Base-by-base conservation (phyloP, 2,329 filamentous ascomycete genomes). In the Cytospora chrysosperma region DNA sequence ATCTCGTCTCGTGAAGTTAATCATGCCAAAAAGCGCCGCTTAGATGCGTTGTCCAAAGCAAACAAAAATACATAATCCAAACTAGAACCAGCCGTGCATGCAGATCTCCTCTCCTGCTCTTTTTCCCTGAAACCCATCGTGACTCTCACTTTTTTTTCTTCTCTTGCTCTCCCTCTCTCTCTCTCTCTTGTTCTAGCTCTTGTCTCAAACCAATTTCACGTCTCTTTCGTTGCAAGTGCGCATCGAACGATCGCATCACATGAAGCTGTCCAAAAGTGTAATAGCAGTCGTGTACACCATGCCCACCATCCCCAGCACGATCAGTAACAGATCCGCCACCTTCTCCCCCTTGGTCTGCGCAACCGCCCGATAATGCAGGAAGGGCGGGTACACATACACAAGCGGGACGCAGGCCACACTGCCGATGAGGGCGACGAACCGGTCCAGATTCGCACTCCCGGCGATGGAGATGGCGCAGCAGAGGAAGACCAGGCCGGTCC, bases 361-460 rank as follows among this genome's bases (percentile, higher is more conserved):
- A 4, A 88, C 80, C 5, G 86, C 89, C 69, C 82, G 86, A 75
- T 86, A 89, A 73, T 93, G 90, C 70, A 93, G 71, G 66, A 82
- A 87, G 0, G 90, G 83, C 51, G 90, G 89, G 71, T 92, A 92
- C 64, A 92, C 89, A 74, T 92, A 92, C 13, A 92, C 89, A 67
- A 92, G 75, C 17, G 89, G 89, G 60, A 92, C 87, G 69, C 89
- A 92, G 2, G 89, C 89, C 70, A 90, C 86, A 43, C 85, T 88
- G 15, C 89, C 89, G 67, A 92, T 91, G 54, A 92, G 76, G 0
- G 89, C 86, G 15, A 92, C 89, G 68, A 92, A 92, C 66, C 88
- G 87, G 74, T 92, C 89, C 65, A 92, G 77, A 72, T 91, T 87
- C 50, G 82, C 86, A 0, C 88, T 87, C 19, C 89, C 89, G 1